A percentile compares a stretch with the other conserved stretches of the same genome.
Conservation (phyloP, 2,329 filamentous ascomycete species). For the Diaporthe sp. region DNA sequence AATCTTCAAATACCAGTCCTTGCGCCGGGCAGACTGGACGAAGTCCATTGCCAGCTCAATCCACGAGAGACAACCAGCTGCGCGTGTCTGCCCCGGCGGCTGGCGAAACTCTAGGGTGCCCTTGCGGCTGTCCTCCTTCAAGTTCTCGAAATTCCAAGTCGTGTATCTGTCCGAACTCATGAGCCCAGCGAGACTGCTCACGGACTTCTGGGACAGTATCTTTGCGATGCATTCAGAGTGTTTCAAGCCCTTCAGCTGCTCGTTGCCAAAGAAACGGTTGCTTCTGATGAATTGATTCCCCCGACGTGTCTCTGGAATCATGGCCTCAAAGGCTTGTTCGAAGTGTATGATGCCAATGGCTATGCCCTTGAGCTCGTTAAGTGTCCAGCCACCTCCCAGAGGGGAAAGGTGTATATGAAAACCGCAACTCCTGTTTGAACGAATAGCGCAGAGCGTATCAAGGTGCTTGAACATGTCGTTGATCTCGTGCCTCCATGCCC, state of each 20-base stretch:
- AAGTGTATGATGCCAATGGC: background rate
- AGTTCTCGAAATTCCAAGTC: conserved; percentile 3
- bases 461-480: background rate
- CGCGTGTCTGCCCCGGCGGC: background rate
- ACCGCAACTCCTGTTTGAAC: background rate
- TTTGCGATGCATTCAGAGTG: background rate
- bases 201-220: background rate
- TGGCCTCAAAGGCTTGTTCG: background rate
- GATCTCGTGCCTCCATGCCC: background rate
- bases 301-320: background rate
- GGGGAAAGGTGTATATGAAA: conserved; percentile 1
- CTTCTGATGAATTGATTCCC: conserved; percentile 3
- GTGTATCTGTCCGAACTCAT: background rate
- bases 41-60: background rate
- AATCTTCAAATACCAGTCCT: background rate
- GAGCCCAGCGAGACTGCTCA: background rate
- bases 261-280: background rate
- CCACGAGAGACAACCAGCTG: background rate
- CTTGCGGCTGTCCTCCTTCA: conserved; percentile 8
- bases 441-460: background rate
- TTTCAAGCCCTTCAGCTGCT: background rate
- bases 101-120: background rate
- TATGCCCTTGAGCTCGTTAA: background rate
- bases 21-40: background rate
- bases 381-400: background rate